Base-by-base conservation (phyloP, 2,329 filamentous ascomycete genomes). In the Domatiomyces globalis region DNA sequence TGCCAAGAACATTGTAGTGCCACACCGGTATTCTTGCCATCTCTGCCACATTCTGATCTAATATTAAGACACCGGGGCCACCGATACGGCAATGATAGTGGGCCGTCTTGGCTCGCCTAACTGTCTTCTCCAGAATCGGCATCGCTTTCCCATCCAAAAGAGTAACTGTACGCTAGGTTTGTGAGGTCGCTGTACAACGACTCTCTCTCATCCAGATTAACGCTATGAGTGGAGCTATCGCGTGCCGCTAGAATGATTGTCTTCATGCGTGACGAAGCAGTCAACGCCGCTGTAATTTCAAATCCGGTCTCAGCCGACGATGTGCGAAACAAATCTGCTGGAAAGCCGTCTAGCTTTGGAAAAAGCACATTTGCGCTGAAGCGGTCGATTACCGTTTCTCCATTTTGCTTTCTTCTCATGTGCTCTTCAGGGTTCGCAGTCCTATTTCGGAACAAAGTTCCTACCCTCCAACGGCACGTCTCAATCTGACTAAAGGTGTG, bases 131-230 rank as follows among this genome's bases (percentile, higher is more conserved):
- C 69, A 44, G 66, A 66, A 29, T 72, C 71, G 18, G 65, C 68
- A 49, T 55, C 61, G 42, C 56, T 59, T 8, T 63, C 54, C 61
- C 62, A 63, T 8, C 58, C 58, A 52, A 53, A 52, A 25, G 87
- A 81, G 65, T 95, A 96, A 54, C 85, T 85, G 62, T 95, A 89
- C 1, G 84, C 83, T 61, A 96, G 81, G 54, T 85, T 83, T 20
- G 84, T 81, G 42, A 98, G 72, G 10, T 84, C 81, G 63, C 94
- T 92, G 45, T 80, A 79, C n/a, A 96, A 72, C 2, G 74, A 73
- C 67, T 98, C 92, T 43, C 90, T 77, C 62, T 96, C 89, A 54
- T 94, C 87, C 2, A 90, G 61, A 0, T 74, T 73, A 15, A 89
- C 73, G 9, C 78, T 71, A 54, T 79, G 74, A 15, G 77, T 69